These are phyloP conservation scores for Pseudocercospora cruenta DNA, from an alignment of 2,329 filamentous ascomycete genomes.

Conservation along the genomic window DNA sequence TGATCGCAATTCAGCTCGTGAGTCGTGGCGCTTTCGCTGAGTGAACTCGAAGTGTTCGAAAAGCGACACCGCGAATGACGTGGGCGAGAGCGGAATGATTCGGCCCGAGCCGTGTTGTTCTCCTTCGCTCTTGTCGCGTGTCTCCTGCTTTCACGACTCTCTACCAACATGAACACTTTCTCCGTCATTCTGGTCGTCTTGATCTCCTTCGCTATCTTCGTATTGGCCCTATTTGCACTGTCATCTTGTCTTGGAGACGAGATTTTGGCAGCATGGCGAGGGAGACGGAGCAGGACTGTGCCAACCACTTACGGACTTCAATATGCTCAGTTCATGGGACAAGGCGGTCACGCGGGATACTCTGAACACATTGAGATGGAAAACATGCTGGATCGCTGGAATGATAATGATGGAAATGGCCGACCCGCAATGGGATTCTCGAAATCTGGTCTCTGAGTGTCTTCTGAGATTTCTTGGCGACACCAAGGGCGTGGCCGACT, in stretches of 20 bases:
- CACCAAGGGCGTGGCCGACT: too few species aligned
- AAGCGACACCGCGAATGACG: conserved; percentile 1
- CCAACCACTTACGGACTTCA: conserved; percentile 56
- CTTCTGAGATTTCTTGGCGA: too few species aligned
- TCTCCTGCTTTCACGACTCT: neutral
- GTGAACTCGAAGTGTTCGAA: neutral
- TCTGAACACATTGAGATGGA: conserved; percentile 68
- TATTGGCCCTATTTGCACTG: conserved; percentile 54
- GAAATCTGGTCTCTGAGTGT: too few species aligned
- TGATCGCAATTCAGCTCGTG: neutral
- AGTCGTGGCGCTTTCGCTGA: neutral
- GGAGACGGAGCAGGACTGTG: conserved; percentile 46
- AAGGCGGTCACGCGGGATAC: conserved; percentile 56
- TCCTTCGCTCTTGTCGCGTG: neutral
- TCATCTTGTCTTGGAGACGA: conserved; percentile 60
- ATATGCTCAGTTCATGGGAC: conserved; percentile 59
- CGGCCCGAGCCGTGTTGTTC: neutral
- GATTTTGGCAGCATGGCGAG: conserved; percentile 52
- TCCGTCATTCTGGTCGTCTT: conserved; percentile 29
- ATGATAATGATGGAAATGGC: conserved; percentile 6
- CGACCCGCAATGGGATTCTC: neutral
- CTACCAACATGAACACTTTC: conserved; percentile 28
- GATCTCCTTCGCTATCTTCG: conserved; percentile 29
- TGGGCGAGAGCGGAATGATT: neutral
- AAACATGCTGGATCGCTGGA: conserved; percentile 54